phyloP scores from a whole-genome alignment of 805 yeast genomes.

The Candida stauntonica region DNA sequence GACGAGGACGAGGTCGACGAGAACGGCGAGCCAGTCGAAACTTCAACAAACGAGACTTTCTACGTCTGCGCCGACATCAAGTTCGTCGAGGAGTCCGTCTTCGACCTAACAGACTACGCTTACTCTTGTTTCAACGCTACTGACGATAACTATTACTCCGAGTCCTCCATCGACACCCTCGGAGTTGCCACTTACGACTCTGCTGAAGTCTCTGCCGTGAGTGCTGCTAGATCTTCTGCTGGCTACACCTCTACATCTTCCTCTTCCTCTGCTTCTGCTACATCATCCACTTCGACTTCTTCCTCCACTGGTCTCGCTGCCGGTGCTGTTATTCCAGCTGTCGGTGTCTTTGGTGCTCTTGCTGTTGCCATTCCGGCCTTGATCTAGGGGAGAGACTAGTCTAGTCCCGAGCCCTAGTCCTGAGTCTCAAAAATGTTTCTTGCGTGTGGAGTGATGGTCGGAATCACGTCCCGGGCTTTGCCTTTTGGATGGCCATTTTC shows the following conservation, averaged over 20 bases:
- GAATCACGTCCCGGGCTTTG: no score
- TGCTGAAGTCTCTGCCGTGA: constrained; percentile 11
- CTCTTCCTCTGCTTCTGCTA: constrained; percentile 14
- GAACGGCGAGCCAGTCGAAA: constrained; percentile 34
- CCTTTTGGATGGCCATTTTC: no score
- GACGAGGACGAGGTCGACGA: constrained; percentile 20
- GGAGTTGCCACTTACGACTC: constrained; percentile 25
- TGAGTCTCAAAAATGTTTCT: no score
- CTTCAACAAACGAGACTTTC: constrained; percentile 35
- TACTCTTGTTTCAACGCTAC: constrained; percentile 40
- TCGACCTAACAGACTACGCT: constrained; percentile 32
- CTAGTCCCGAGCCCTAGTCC: no score
- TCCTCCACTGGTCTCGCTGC: constrained; percentile 17
- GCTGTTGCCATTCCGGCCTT: constrained; percentile 22
- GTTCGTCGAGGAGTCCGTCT: constrained; percentile 40
- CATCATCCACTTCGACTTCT: constrained; percentile 10
- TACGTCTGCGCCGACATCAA: constrained; percentile 42
- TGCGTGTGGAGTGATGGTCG: no score
- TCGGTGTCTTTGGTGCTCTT: constrained; percentile 22
- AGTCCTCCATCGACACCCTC: constrained; percentile 24
- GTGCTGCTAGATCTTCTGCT: constrained; percentile 20
- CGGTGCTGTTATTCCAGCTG: constrained; percentile 17
- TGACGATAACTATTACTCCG: constrained; percentile 34
- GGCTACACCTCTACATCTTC: constrained; percentile 15
- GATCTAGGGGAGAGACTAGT: no score